Percentiles rank a stretch among this genome's conserved stretches.
Evolutionary conservation across 306 rosid species (phyloP).

Genomic region (Cucurbita pepo): DNA sequence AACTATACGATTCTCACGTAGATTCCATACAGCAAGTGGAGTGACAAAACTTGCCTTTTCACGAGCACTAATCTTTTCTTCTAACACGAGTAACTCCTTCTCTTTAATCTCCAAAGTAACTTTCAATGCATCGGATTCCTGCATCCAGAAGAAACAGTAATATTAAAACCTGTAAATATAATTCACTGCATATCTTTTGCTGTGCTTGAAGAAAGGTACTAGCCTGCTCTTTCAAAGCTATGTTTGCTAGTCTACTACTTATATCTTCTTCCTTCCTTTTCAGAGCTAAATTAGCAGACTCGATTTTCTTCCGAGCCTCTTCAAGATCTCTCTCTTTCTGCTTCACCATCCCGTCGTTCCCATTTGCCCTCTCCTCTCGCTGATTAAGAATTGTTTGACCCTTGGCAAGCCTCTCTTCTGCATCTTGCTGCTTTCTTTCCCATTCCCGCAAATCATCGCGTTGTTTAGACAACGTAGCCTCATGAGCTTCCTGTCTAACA

Average conservation of each 20-base stretch:
- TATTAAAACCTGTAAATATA: conserved; percentile 2
- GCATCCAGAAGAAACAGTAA: conserved; percentile 14
- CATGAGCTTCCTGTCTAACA: conserved; percentile 57
- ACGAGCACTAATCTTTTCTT: conserved; percentile 55
- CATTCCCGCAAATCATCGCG: conserved; percentile 82
- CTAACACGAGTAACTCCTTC: conserved; percentile 54
- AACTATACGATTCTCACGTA: neutral
- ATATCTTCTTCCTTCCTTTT: conserved; percentile 70
- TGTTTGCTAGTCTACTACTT: conserved; percentile 44
- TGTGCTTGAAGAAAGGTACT: neutral
- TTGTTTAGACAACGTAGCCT: conserved; percentile 49
- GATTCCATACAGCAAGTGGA: neutral
- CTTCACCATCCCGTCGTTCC: conserved; percentile 51
- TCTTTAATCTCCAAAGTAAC: conserved; percentile 49
- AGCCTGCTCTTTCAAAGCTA: conserved; percentile 67
- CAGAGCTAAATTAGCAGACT: conserved; percentile 38
- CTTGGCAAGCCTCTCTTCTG: conserved; percentile 79
- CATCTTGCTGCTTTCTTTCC: conserved; percentile 87
- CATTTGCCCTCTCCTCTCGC: conserved; percentile 89
- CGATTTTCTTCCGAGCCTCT: conserved; percentile 68
- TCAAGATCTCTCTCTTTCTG: conserved; percentile 78
- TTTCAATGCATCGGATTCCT: conserved; percentile 60
- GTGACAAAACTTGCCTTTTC: conserved; percentile 46
- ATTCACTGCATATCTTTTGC: neutral
- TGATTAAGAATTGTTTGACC: conserved; percentile 75